Base-by-base conservation (phyloP, 805 yeast species). In the Limtongia smithiae region DNA sequence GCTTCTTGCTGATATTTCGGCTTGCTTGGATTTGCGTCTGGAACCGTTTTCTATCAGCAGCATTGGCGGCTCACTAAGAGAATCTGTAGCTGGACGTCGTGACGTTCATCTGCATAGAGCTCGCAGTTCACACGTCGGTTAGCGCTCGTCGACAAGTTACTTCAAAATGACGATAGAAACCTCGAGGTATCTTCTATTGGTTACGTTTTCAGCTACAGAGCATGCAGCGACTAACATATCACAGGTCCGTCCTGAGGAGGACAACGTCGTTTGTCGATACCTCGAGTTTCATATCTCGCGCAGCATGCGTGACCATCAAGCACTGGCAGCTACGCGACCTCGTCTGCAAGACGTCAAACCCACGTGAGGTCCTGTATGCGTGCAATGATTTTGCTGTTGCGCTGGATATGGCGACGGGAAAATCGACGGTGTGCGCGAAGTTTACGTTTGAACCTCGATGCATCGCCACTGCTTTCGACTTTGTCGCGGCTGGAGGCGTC, bases 251-350 rank as follows among this genome's bases (percentile, higher is more conserved):
- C 18, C 7, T 48, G 15, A 39, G 50, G 7, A 28, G 44, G 25
- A 53, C 57, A 30, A 25, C 57, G 18, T 20, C 54, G 12, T 46
- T 46, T 28, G 56, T 53, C 42, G 52, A 53, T 27, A 32, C 44
- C 21, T 21, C 33, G 17, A 37, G 46, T 34, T 53, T 50, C 18
- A 32, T 21, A 7, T 37, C 49, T 9, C 51, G 44, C 35, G 55
- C 58, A 4, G 67, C 66, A 14, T 49, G 53, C 20, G 61, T 64
- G 31, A 62, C 67, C 25, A 60, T 64, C 24, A 63, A 62, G 58
- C 83, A 87, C 69, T 88, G 95, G 95, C 96, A 87, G 65, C 71
- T 88, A 28, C 72, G 94, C 32, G 91, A 88, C 62, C 72, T 88
- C 60, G 70, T 88, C 4, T 77, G 80, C 52, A 53, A 56, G 75